A percentile compares a stretch with the other conserved stretches of the same genome.
Evolutionary conservation across 305 asterid species (phyloP).

Genomic region (Lippia alba): DNA sequence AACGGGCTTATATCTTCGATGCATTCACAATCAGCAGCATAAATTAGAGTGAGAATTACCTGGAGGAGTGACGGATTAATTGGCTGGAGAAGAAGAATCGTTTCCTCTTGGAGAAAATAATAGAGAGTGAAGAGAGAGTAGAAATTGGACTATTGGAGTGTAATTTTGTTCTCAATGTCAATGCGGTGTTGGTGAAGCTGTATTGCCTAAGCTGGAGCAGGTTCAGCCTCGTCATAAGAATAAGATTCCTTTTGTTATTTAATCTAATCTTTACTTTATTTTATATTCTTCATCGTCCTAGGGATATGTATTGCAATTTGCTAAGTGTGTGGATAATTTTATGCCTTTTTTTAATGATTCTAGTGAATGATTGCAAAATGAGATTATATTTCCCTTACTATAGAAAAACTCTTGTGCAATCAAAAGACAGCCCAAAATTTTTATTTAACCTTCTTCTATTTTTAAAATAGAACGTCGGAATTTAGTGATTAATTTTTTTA

Average conservation of each 20-base stretch:
- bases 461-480: too few species aligned
- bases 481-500: too few species aligned
- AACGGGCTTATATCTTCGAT: not conserved
- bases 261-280: not conserved
- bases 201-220: conserved; percentile 14
- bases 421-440: too few species aligned
- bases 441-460: too few species aligned
- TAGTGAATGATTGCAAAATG: not conserved
- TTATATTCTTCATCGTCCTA: not conserved
- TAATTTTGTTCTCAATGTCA: conserved; percentile 22
- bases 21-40: not conserved
- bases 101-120: conserved; percentile 5
- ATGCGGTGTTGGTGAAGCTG: conserved; percentile 14
- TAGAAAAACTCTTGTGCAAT: too few species aligned
- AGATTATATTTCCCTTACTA: too few species aligned
- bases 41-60: conserved; percentile 30
- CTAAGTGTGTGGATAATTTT: not conserved
- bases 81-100: conserved; percentile 18
- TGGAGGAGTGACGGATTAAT: conserved; percentile 24
- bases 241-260: conserved; percentile 9
- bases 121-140: conserved; percentile 25
- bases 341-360: not conserved
- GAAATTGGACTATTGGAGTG: conserved; percentile 34
- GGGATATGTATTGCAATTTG: not conserved
- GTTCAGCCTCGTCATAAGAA: conserved; percentile 37